A percentile compares a stretch with the other conserved stretches of the same genome.
Evolutionary conservation across 139 green algal genomes (phyloP).

Genomic region (Chlamydomonas sp.): DNA sequence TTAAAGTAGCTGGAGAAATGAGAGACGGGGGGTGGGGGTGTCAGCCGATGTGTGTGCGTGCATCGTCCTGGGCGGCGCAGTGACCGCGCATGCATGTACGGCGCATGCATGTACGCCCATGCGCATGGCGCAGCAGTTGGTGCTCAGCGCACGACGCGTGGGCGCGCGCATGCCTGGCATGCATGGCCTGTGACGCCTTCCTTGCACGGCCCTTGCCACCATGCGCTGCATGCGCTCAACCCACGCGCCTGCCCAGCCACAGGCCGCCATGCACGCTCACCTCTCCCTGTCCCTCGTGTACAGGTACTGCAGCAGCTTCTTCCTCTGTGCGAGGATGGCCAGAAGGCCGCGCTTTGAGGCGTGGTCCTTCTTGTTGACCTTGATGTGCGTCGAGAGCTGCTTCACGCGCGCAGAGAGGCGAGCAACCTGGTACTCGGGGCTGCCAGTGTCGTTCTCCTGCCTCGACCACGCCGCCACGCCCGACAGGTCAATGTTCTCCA

Average conservation of each 20-base stretch:
- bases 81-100: too few species aligned
- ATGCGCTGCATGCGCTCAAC: not conserved
- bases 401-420: constrained; percentile 44
- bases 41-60: too few species aligned
- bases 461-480: constrained; percentile 21
- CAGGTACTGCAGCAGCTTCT: constrained; percentile 65
- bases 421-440: constrained; percentile 56
- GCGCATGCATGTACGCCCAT: too few species aligned
- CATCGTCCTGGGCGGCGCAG: too few species aligned
- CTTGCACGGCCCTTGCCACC: not conserved
- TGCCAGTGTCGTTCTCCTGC: constrained; percentile 46
- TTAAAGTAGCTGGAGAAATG: too few species aligned
- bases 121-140: too few species aligned
- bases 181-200: not conserved
- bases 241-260: not conserved
- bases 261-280: constrained; percentile 6
- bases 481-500: constrained; percentile 53
- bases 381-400: constrained; percentile 49
- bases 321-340: constrained; percentile 52
- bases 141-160: too few species aligned
- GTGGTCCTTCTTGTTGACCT: constrained; percentile 61
- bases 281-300: constrained; percentile 45
- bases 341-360: constrained; percentile 49
- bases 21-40: too few species aligned
- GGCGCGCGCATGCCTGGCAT: too few species aligned